A percentile compares a stretch with the other conserved stretches of the same genome.
Conservation (phyloP, 164 flowering plant species). For the Aristolochia contorta region DNA sequence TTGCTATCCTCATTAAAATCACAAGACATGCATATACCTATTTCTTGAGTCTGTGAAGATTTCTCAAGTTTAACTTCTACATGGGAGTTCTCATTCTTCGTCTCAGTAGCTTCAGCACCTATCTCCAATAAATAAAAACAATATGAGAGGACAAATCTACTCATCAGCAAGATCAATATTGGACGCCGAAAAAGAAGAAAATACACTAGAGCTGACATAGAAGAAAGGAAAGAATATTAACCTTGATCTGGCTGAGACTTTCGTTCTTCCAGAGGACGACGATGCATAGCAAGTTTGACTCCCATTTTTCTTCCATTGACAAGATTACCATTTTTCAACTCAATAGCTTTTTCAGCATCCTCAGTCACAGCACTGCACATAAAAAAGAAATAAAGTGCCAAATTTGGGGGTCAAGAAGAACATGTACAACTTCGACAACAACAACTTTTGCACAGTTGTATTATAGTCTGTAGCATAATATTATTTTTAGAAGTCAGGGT, state of each 20-base stretch:
- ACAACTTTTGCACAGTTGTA: too few species aligned
- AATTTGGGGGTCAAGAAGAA: neutral
- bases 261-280: constrained; percentile 66
- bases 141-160: neutral
- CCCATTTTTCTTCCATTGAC: constrained; percentile 72
- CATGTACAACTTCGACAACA: too few species aligned
- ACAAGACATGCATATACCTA: constrained; percentile 29
- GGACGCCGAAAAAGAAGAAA: neutral
- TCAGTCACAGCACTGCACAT: constrained; percentile 51
- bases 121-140: constrained; percentile 8
- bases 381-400: neutral
- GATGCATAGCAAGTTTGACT: constrained; percentile 74
- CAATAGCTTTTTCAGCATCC: constrained; percentile 78
- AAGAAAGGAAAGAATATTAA: constrained; percentile 12
- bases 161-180: too few species aligned
- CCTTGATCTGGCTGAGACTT: constrained; percentile 52
- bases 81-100: constrained; percentile 21
- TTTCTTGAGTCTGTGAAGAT: constrained; percentile 15
- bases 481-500: too few species aligned
- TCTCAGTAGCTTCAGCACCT: constrained; percentile 19
- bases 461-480: too few species aligned
- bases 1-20: too few species aligned
- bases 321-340: constrained; percentile 57
- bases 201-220: neutral
- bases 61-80: constrained; percentile 18